Percentiles rank a stretch among this genome's conserved stretches.
These are phyloP conservation scores for Entamoeba invadens DNA, from an alignment of 208 protist genomes.

Conservation along the genomic window DNA sequence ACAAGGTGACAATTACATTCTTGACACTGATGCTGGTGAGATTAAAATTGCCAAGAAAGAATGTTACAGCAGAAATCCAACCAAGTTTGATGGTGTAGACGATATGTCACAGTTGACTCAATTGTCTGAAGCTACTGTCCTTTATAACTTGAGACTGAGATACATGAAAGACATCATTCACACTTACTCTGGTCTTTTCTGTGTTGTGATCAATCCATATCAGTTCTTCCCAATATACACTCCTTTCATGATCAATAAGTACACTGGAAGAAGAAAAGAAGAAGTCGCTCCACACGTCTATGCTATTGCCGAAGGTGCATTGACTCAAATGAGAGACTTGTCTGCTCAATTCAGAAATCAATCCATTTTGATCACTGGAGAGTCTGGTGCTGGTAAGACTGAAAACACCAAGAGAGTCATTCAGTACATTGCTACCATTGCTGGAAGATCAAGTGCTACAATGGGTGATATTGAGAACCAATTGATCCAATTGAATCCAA, in stretches of 20 bases:
- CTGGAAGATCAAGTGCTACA: slow-evolving; percentile 32
- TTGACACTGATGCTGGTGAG: background rate
- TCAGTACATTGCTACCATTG: slow-evolving; percentile 43
- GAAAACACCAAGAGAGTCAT: slow-evolving; percentile 61
- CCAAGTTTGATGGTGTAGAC: background rate
- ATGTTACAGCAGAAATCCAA: background rate
- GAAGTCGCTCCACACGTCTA: slow-evolving; percentile 30
- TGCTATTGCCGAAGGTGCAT: slow-evolving; percentile 21
- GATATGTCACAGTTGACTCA: background rate
- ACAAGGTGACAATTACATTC: background rate
- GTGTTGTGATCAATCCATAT: slow-evolving; percentile 36
- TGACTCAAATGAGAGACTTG: slow-evolving; percentile 5
- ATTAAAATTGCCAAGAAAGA: background rate
- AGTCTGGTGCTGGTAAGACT: slow-evolving; percentile 77
- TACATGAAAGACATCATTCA: slow-evolving; percentile 26
- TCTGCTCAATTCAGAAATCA: slow-evolving; percentile 16
- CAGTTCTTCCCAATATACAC: slow-evolving; percentile 21
- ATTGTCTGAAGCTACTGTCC: background rate
- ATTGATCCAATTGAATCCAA: slow-evolving; percentile 57
- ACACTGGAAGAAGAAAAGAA: slow-evolving; percentile 22
- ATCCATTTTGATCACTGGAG: slow-evolving; percentile 47
- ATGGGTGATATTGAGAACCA: slow-evolving; percentile 29
- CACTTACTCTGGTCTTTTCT: slow-evolving; percentile 35
- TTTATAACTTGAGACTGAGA: background rate
- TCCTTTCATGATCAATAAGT: background rate